Base-by-base conservation (phyloP, 2,329 filamentous ascomycete species). In the Pseudodiploospora longispora region DNA sequence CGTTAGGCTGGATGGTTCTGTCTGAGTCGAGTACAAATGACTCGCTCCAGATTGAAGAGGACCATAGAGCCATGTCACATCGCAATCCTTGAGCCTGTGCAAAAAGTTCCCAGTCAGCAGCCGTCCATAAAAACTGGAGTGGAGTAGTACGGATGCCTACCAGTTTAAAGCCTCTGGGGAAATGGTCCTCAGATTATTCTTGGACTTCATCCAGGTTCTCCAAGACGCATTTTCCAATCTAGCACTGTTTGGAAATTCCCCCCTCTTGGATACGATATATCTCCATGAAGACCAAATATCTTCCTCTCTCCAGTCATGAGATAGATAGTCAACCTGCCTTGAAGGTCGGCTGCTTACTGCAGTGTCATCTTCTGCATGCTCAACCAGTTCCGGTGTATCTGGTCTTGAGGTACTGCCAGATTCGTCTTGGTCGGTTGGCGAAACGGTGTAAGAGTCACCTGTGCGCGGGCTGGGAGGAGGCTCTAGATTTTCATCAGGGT, bases 271-370 rank as follows among this genome's bases (percentile, higher is more conserved):
- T 10, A 90, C 82, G 55, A 97, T 87, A 60, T 95, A 93, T 59
- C 89, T 83, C 93, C 93, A 97, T 2, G 91, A 96, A 5, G 87
- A 84, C 90, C 90, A 97, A 28, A 97, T 94, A 64, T 98, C 91
- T 63, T 97, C 90, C 65, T 96, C 89, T 50, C 78, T 81, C 87
- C 91, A 95, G 49, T 91, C 81, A 59, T 97, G 87, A 12, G 90
- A 95, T 38, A 96, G 76, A 60, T 95, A 95, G 66, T 95, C 90
- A n/a, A 95, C 90, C 65, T 95, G 88, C 52, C 88, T 76, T 38
- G 89, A 89, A 2, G 88, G 88, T 56, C 85, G 80, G 31, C 73
- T 74, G 50, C 81, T 78, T 33, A 94, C 73, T 8, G 84, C 83
- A 7, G 82, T 85, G 62, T 95, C 89, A 55, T 95, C 89, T 52